A percentile compares a stretch with the other conserved stretches of the same genome.
Evolutionary conservation across 352 stramenopile genomes (phyloP).

Genomic region (Aphanomyces astaci): DNA sequence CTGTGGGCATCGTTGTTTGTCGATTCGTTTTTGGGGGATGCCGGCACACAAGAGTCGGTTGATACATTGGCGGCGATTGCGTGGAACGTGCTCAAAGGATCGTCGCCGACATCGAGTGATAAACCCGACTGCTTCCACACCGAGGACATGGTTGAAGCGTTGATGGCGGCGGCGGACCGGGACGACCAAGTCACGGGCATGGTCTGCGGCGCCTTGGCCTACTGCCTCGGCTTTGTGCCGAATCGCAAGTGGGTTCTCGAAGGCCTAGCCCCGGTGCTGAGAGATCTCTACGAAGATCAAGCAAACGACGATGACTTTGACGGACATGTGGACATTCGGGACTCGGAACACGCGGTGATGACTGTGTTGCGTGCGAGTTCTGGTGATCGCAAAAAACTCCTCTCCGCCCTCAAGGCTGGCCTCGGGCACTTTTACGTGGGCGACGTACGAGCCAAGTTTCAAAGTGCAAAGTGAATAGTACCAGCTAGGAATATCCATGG

Average conservation of each 20-base stretch:
- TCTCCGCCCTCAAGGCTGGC: neutral
- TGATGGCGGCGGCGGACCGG: neutral
- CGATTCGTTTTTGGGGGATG: neutral
- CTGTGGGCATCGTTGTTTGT: neutral
- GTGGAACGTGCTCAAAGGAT: conserved; percentile 12
- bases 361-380: neutral
- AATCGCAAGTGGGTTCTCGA: neutral
- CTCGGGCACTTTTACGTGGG: neutral
- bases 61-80: neutral
- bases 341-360: neutral
- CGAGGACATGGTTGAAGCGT: neutral
- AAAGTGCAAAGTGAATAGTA: too few relatives aligned
- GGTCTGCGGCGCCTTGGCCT: conserved; percentile 1
- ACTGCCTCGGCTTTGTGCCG: conserved; percentile 2
- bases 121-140: neutral
- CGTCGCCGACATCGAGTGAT: neutral
- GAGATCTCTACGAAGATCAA: neutral
- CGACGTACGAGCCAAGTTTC: neutral
- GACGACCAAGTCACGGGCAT: neutral
- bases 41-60: neutral
- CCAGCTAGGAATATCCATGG: too few relatives aligned
- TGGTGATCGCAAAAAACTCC: neutral
- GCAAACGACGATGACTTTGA: conserved; percentile 5
- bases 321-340: neutral
- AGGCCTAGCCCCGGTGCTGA: neutral